Base-by-base conservation (phyloP, 2,329 filamentous ascomycete genomes). In the Graphium sp. region DNA sequence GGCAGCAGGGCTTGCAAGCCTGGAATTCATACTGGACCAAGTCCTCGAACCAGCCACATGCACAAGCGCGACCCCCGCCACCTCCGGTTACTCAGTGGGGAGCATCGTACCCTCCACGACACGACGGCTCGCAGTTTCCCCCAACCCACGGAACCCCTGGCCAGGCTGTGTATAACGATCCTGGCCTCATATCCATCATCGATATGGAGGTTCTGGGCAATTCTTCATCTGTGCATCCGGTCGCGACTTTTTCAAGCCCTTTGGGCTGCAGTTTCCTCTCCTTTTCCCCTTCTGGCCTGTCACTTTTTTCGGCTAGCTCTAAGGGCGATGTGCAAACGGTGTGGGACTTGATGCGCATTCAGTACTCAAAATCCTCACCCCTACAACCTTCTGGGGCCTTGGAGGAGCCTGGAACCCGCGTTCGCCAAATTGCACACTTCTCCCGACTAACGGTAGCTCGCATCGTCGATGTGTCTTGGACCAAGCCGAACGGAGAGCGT, bases 381-480 rank as follows among this genome's bases (percentile, higher is more conserved):
- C 48, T 74, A 12, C 71, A 74, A 41, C 53, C 56, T 23, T 47
- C 58, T 25, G 58, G 53, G 10, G 25, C 40, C 5, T 22, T 34
- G 3, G 50, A 53, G 0, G 38, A 51, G n/a, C 29, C 42, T 6
- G 62, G 68, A 0, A 65, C 66, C 5, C 60, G 67, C 32, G 80
- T 94, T 18, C 75, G 84, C 26, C 82, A 93, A 47, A 64, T 94
- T 34, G 82, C 84, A 6, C 74, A 85, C 34, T 94, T 92, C 45
- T 81, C 82, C 13, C 74, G 89, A 22, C 78, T 94, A 68, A 95
- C 87, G 2, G 78, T 87, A 27, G 83, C 89, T 4, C 79, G 81
- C 30, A 82, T 95, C 31, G 69, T 94, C 14, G 87, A 94, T 43
- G 80, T 93, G 23, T 72, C 74, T 4, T 98, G 89, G 89, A 77